A percentile compares a stretch with the other conserved stretches of the same genome.
Conservation (phyloP, 2,329 filamentous ascomycete species). For the Fusarium sp. region DNA sequence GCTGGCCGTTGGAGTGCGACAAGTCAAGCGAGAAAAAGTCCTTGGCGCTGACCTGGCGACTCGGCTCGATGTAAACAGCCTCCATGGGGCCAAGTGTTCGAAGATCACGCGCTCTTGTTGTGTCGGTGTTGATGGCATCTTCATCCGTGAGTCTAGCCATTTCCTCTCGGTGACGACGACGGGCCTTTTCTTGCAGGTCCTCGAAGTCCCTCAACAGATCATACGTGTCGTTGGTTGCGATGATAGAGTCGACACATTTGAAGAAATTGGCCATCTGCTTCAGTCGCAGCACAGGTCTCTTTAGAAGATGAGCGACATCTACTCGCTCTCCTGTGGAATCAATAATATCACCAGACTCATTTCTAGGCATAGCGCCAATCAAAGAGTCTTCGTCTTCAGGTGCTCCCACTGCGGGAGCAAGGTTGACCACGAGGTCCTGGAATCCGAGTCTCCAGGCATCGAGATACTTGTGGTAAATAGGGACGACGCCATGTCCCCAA, state of each 20-base stretch:
- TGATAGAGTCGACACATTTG: slow-evolving; percentile 71
- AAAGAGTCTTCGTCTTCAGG: slow-evolving; percentile 71
- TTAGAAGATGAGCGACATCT: slow-evolving; percentile 93
- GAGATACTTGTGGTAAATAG: slow-evolving; percentile 87
- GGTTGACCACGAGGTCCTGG: slow-evolving; percentile 92
- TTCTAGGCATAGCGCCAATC: slow-evolving; percentile 68
- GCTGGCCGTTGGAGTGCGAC: slow-evolving; percentile 88
- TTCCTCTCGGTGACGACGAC: slow-evolving; percentile 72
- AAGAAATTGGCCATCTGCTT: slow-evolving; percentile 90
- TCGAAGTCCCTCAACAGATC: slow-evolving; percentile 68
- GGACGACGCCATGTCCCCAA: slow-evolving; percentile 84
- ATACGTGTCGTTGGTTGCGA: slow-evolving; percentile 60
- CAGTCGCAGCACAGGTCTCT: slow-evolving; percentile 86
- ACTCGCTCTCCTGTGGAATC: slow-evolving; percentile 87
- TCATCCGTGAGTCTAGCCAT: slow-evolving; percentile 84
- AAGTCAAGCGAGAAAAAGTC: slow-evolving; percentile 91
- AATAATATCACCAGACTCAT: slow-evolving; percentile 73
- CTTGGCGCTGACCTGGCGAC: slow-evolving; percentile 85
- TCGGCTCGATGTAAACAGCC: slow-evolving; percentile 78
- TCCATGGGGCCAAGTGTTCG: slow-evolving; percentile 79
- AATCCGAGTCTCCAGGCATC: slow-evolving; percentile 93
- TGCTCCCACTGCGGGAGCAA: slow-evolving; percentile 73
- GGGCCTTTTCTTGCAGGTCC: slow-evolving; percentile 79
- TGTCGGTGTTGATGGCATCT: slow-evolving; percentile 85
- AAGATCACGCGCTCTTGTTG: slow-evolving; percentile 82